phyloP scores from a whole-genome alignment of 2,329 filamentous ascomycete genomes.

The Claviceps fusiformis region DNA sequence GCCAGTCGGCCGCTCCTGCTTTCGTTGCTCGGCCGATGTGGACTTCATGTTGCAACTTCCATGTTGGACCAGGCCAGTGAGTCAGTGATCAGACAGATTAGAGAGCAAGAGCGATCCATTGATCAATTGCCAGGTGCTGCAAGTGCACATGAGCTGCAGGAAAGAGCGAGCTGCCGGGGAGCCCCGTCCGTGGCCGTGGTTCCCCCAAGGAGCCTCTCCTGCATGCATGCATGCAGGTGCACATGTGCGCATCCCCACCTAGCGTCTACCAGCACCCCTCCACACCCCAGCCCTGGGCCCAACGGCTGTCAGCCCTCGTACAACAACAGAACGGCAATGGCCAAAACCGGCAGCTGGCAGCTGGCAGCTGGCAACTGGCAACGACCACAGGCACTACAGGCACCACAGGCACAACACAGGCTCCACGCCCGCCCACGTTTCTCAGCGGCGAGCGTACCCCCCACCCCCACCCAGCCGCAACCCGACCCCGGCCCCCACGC shows the following conservation, averaged over 20 bases:
- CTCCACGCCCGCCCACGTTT: not conserved
- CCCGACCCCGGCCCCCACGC: not conserved
- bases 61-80: not conserved
- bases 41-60: too few species aligned
- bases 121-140: not conserved
- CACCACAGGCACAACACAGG: not conserved
- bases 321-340: not conserved
- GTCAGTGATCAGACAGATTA: not conserved
- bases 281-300: not conserved
- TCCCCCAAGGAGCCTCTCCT: not conserved
- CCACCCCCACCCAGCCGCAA: not conserved
- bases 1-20: conserved; percentile 2
- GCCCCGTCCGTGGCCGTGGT: not conserved
- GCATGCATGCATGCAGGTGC: not conserved
- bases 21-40: not conserved
- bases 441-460: not conserved
- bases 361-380: not conserved
- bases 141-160: not conserved
- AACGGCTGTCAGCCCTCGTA: not conserved
- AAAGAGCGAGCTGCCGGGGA: not conserved
- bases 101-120: not conserved
- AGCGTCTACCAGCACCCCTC: too few species aligned
- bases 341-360: not conserved
- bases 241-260: not conserved
- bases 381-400: not conserved